Conservation (phyloP, 768 basidiomycete species). For the Amanita rimosa region DNA sequence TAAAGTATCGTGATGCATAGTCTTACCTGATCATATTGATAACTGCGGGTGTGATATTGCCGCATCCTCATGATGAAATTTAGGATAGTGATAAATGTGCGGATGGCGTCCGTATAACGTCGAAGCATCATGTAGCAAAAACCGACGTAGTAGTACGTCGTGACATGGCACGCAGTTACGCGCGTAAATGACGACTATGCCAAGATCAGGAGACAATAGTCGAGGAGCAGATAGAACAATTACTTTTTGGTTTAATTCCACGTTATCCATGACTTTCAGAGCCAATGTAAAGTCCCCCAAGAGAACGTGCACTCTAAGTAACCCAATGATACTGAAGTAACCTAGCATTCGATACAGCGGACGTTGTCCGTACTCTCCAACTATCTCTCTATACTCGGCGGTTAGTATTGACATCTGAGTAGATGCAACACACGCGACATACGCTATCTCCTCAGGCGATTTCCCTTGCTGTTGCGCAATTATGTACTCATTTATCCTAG, state of each 20-base stretch:
- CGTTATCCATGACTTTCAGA: conserved; percentile 88
- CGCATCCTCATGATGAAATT: conserved; percentile 96
- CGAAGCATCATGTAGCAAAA: conserved; percentile 95
- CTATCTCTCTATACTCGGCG: conserved; percentile 51
- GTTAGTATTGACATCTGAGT: background rate
- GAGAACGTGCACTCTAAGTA: conserved; percentile 90
- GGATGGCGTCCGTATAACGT: conserved; percentile 91
- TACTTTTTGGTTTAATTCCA: conserved; percentile 86
- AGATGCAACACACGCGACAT: conserved; percentile 18
- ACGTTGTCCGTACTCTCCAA: conserved; percentile 84
- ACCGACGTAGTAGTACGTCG: conserved; percentile 91
- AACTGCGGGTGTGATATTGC: conserved; percentile 92
- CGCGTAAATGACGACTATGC: conserved; percentile 77
- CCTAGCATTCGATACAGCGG: conserved; percentile 93
- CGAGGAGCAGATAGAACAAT: background rate
- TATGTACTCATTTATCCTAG: conserved; percentile 89
- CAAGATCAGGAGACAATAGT: conserved; percentile 8
- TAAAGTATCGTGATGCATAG: background rate
- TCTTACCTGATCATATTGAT: conserved; percentile 88
- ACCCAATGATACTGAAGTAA: conserved; percentile 93
- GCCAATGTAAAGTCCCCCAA: conserved; percentile 95
- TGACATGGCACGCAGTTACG: conserved; percentile 94
- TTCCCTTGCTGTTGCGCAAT: conserved; percentile 72
- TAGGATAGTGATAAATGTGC: conserved; percentile 83
- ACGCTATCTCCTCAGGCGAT: conserved; percentile 77